Conservation (phyloP, 805 yeast genomes). For the Dipodascopsis uninucleata region DNA sequence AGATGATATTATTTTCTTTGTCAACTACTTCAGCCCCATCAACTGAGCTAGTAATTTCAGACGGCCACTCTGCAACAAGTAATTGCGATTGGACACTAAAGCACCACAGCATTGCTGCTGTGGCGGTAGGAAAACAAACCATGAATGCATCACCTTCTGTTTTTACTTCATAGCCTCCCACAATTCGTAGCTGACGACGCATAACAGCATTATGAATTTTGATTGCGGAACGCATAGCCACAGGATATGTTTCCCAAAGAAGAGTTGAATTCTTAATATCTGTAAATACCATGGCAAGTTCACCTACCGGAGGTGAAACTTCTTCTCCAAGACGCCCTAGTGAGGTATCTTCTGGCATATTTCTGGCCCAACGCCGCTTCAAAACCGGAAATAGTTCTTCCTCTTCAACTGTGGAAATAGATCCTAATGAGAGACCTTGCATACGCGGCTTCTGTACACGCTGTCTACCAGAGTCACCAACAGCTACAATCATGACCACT, state of each 20-base stretch:
- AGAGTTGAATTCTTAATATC: slow-evolving; percentile 93
- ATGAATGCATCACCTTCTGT: slow-evolving; percentile 99
- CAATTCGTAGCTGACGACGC: slow-evolving; percentile 87
- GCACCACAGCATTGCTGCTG: slow-evolving; percentile 91
- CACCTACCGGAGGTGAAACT: slow-evolving; percentile 91
- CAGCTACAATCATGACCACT: slow-evolving; percentile 73
- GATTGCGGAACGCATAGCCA: slow-evolving; percentile 95
- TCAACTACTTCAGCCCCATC: slow-evolving; percentile 82
- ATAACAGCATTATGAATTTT: slow-evolving; percentile 89
- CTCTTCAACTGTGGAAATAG: slow-evolving; percentile 28
- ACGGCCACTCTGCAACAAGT: slow-evolving; percentile 90
- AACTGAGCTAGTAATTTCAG: slow-evolving; percentile 76
- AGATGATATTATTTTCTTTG: slow-evolving; percentile 53
- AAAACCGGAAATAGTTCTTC: slow-evolving; percentile 35
- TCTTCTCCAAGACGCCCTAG: slow-evolving; percentile 44
- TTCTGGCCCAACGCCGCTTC: slow-evolving; percentile 46
- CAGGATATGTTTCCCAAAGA: slow-evolving; percentile 89
- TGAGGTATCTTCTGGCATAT: slow-evolving; percentile 17
- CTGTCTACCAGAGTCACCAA: slow-evolving; percentile 31
- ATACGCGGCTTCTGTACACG: slow-evolving; percentile 8
- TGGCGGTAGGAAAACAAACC: slow-evolving; percentile 93
- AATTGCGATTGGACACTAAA: slow-evolving; percentile 83
- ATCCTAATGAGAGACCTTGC: slow-evolving; percentile 17
- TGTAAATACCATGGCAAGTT: slow-evolving; percentile 91
- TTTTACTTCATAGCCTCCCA: slow-evolving; percentile 97